A percentile compares a stretch with the other conserved stretches of the same genome.
phyloP scores from a whole-genome alignment of 345 rosid species.

The Mercurialis annua region DNA sequence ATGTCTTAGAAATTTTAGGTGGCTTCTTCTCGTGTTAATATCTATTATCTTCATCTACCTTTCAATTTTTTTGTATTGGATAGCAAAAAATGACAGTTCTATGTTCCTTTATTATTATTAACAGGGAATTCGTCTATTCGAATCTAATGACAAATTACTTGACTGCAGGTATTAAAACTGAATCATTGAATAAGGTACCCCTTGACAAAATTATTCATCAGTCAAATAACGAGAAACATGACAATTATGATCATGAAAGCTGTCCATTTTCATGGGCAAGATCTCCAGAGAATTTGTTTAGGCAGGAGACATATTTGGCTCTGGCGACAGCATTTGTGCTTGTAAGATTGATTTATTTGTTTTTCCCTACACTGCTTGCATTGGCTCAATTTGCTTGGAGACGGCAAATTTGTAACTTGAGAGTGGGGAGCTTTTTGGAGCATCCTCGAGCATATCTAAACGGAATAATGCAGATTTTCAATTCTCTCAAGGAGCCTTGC shows the following conservation, averaged over 20 bases:
- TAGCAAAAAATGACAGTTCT: not conserved
- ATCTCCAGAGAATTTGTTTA: constrained; percentile 85
- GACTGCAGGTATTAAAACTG: constrained; percentile 47
- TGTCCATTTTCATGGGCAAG: constrained; percentile 97
- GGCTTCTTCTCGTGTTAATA: not conserved
- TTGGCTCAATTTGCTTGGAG: constrained; percentile 49
- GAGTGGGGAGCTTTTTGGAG: constrained; percentile 56
- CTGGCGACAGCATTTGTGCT: constrained; percentile 73
- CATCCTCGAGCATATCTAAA: constrained; percentile 58
- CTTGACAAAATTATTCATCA: constrained; percentile 33
- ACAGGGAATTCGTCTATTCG: not conserved
- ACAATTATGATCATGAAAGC: constrained; percentile 54
- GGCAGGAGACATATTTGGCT: constrained; percentile 75
- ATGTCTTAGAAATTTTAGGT: not conserved
- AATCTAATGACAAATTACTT: constrained; percentile 13
- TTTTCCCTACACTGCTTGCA: constrained; percentile 46
- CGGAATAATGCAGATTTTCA: constrained; percentile 45
- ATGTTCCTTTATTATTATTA: not conserved
- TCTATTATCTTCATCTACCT: not conserved
- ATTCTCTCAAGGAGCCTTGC: constrained; percentile 66
- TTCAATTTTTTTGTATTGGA: not conserved
- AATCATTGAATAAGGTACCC: constrained; percentile 36
- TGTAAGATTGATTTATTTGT: constrained; percentile 49
- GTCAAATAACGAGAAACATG: constrained; percentile 49
- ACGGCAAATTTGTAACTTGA: constrained; percentile 40